Evolutionary conservation across 495 filamentous ascomycete genomes (phyloP).

Genomic region (Rusavskia elegans): DNA sequence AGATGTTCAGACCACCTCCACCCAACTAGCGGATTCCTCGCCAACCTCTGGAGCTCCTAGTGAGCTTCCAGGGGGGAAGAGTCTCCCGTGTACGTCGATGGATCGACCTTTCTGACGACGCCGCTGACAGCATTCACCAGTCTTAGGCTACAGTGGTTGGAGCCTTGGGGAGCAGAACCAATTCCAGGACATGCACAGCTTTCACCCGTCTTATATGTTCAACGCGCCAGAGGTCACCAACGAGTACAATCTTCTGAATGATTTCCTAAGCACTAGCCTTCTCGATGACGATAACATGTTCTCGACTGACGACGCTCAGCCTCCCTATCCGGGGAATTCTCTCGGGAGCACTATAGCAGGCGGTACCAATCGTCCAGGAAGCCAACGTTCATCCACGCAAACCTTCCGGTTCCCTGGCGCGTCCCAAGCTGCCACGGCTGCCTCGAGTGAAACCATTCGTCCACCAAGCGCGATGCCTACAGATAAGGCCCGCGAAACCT

Average conservation of each 20-base stretch:
- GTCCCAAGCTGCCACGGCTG: constrained; percentile 28
- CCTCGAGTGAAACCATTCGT: constrained; percentile 41
- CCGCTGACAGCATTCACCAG: constrained; percentile 20
- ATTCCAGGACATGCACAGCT: constrained; percentile 86
- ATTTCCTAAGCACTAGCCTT: constrained; percentile 81
- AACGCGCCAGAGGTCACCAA: constrained; percentile 83
- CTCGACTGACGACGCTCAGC: constrained; percentile 42
- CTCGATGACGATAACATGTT: constrained; percentile 61
- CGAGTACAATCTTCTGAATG: constrained; percentile 90
- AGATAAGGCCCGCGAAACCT: constrained; percentile 76
- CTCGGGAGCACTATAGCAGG: constrained; percentile 34
- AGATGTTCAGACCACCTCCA: constrained; percentile 37
- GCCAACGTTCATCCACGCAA: constrained; percentile 20
- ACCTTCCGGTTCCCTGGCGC: constrained; percentile 19
- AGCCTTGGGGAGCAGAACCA: constrained; percentile 55
- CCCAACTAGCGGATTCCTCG: constrained; percentile 6
- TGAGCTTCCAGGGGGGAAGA: constrained; percentile 38
- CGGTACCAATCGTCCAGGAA: constrained; percentile 17
- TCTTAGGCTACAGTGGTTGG: constrained; percentile 53
- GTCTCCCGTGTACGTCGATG: constrained; percentile 58
- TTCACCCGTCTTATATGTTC: constrained; percentile 91
- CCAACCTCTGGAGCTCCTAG: constrained; percentile 35
- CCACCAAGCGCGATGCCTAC: constrained; percentile 41
- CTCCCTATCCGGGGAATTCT: constrained; percentile 38
- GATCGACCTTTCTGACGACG: constrained; percentile 7